Percentiles rank a stretch among this genome's conserved stretches.
These are phyloP conservation scores for Phaeotremella skinneri DNA, from an alignment of 768 basidiomycete genomes.

Conservation along the genomic window DNA sequence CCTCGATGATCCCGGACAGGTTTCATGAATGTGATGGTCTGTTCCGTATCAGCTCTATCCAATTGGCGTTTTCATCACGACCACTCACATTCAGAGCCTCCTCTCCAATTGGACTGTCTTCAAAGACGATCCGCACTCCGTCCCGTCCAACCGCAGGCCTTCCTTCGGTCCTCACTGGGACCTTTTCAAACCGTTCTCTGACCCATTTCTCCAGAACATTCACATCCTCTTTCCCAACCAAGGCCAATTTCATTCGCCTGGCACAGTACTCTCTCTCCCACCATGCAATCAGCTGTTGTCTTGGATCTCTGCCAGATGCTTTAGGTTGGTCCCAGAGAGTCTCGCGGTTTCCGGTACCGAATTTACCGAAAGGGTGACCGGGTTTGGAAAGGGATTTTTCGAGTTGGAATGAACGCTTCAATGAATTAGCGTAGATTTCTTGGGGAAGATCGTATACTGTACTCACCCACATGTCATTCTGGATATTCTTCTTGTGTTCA, in stretches of 20 bases:
- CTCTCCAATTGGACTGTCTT: constrained; percentile 35
- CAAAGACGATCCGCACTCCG: constrained; percentile 41
- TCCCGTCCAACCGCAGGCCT: constrained; percentile 28
- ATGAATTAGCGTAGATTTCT: constrained; percentile 63
- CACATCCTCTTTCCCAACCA: constrained; percentile 52
- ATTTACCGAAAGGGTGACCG: constrained; percentile 85
- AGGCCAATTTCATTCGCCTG: constrained; percentile 61
- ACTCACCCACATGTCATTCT: constrained; percentile 68
- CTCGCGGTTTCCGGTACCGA: constrained; percentile 73
- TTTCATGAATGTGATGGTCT: constrained; percentile 61
- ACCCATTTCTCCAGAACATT: constrained; percentile 49
- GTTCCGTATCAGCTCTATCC: constrained; percentile 25
- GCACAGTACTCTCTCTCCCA: constrained; percentile 54
- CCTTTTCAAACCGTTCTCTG: constrained; percentile 44
- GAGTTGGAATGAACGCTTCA: constrained; percentile 78
- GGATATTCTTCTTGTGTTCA: constrained; percentile 88
- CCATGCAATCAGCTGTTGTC: constrained; percentile 54
- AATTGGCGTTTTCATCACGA: constrained; percentile 1
- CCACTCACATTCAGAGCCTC: constrained; percentile 46
- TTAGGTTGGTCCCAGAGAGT: constrained; percentile 53
- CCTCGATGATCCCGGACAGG: constrained; percentile 84
- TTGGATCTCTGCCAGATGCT: constrained; percentile 50
- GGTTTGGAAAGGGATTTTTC: constrained; percentile 78
- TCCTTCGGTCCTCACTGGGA: constrained; percentile 41
- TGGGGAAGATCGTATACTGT: constrained; percentile 59